Percentiles rank a stretch among this genome's conserved stretches.
These are phyloP conservation scores for Protea cynaroides DNA, from an alignment of 164 flowering plant species.

Conservation along the genomic window DNA sequence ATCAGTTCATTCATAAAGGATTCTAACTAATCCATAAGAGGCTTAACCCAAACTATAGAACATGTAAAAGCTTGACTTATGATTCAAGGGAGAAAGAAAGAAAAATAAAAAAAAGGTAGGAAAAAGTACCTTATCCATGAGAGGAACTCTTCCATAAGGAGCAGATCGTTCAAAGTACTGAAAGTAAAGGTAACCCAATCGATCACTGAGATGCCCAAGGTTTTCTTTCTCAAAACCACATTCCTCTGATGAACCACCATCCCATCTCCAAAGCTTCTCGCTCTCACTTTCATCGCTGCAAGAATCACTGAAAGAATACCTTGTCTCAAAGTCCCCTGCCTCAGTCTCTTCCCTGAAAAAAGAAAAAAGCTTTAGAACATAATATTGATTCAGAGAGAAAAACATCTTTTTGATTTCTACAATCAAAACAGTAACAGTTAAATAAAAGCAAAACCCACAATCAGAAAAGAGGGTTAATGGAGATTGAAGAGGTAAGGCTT, in stretches of 20 bases:
- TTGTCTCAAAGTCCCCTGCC: slow-evolving; percentile 47
- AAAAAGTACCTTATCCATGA: slow-evolving; percentile 77
- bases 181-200: slow-evolving; percentile 69
- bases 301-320: slow-evolving; percentile 74
- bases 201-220: slow-evolving; percentile 46
- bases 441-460: background rate
- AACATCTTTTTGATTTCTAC: too few relatives aligned
- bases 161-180: slow-evolving; percentile 81
- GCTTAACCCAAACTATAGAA: too few relatives aligned
- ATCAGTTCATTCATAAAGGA: slow-evolving; percentile 15
- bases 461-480: too few relatives aligned
- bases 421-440: background rate
- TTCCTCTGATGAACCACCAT: slow-evolving; percentile 65
- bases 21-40: slow-evolving; percentile 3
- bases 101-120: slow-evolving; percentile 3
- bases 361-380: background rate
- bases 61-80: background rate
- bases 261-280: slow-evolving; percentile 75
- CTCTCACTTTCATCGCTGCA: slow-evolving; percentile 79
- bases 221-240: slow-evolving; percentile 56
- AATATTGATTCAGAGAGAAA: too few relatives aligned
- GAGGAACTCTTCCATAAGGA: slow-evolving; percentile 88
- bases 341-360: slow-evolving; percentile 66
- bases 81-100: background rate
- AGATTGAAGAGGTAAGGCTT: too few relatives aligned